phyloP scores from a whole-genome alignment of 2,329 filamentous ascomycete species.

The Chlorencoelia australis region DNA sequence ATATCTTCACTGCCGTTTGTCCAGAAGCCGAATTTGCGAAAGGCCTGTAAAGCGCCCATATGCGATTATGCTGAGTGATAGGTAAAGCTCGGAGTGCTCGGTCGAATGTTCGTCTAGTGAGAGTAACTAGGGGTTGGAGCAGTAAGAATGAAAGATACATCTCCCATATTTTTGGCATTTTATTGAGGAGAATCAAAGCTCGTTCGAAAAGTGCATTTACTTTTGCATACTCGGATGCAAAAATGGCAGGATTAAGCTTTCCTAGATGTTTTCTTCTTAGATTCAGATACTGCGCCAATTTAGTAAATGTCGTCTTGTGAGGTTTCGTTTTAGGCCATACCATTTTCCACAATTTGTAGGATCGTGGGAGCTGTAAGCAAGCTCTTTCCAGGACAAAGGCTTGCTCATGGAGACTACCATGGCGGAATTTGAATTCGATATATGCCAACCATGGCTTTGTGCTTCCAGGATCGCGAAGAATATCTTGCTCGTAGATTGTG shows the following conservation, averaged over 20 bases:
- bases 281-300: slow-evolving; percentile 58
- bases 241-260: slow-evolving; percentile 72
- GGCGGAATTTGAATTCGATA: slow-evolving; percentile 78
- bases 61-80: slow-evolving; percentile 87
- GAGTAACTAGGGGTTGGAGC: slow-evolving; percentile 82
- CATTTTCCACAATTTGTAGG: slow-evolving; percentile 98
- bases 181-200: slow-evolving; percentile 86
- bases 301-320: slow-evolving; percentile 8
- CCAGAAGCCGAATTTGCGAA: slow-evolving; percentile 89
- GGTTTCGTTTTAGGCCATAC: slow-evolving; percentile 32
- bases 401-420: slow-evolving; percentile 79
- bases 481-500: slow-evolving; percentile 91
- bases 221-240: slow-evolving; percentile 75
- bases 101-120: slow-evolving; percentile 81
- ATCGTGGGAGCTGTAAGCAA: slow-evolving; percentile 79
- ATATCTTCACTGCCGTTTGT: slow-evolving; percentile 83
- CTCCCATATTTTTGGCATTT: slow-evolving; percentile 98
- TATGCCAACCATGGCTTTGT: slow-evolving; percentile 94
- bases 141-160: slow-evolving; percentile 90
- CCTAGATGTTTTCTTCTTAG: slow-evolving; percentile 74
- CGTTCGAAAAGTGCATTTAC: slow-evolving; percentile 92
- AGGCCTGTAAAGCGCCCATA: slow-evolving; percentile 84
- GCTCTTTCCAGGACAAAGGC: slow-evolving; percentile 82
- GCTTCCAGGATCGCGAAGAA: slow-evolving; percentile 73
- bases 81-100: slow-evolving; percentile 83